phyloP scores from a whole-genome alignment of 495 filamentous ascomycete genomes.

The Penicillium desertorum region DNA sequence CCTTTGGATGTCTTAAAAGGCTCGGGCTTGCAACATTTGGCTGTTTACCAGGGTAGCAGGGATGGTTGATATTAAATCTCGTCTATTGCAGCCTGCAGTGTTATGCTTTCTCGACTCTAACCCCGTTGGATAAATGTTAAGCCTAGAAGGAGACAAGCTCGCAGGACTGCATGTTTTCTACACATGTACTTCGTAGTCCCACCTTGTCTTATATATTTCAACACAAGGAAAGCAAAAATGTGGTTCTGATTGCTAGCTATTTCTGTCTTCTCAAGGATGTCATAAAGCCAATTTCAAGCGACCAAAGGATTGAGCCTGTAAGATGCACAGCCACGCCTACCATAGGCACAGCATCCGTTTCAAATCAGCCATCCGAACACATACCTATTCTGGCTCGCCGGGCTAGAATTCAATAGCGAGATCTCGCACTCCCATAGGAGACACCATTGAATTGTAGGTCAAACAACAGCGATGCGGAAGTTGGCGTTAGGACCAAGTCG shows the following conservation, averaged over 20 bases:
- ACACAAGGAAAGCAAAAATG: background rate
- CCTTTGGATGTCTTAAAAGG: conserved; percentile 42
- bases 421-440: conserved; percentile 22
- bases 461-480: conserved; percentile 29
- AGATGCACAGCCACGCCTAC: background rate
- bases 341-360: background rate
- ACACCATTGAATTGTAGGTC: conserved; percentile 31
- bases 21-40: conserved; percentile 16
- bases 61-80: background rate
- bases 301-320: background rate
- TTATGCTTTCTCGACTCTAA: background rate
- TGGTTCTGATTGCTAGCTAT: background rate
- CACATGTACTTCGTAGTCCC: too few species aligned
- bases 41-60: background rate
- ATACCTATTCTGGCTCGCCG: background rate
- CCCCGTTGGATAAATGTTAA: too few species aligned
- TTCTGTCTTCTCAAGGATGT: background rate
- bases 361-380: background rate
- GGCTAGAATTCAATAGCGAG: conserved; percentile 13
- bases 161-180: too few species aligned
- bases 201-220: too few species aligned
- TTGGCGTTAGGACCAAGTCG: conserved; percentile 25
- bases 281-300: background rate
- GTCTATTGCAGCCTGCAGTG: background rate
- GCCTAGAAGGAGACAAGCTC: too few species aligned